Conservation (phyloP, 805 yeast species). For the Candida ficus region DNA sequence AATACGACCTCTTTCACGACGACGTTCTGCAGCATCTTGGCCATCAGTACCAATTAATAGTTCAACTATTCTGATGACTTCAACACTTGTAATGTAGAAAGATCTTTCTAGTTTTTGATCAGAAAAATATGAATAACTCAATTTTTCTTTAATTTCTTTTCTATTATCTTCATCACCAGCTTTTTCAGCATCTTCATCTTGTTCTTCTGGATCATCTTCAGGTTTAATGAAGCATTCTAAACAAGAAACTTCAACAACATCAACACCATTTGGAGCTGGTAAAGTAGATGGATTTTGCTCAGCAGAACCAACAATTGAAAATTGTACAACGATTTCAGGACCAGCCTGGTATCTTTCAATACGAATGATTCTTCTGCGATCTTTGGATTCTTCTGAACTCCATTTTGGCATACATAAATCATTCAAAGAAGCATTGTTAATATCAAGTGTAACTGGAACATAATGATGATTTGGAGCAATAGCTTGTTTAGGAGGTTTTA, state of each 20-base stretch:
- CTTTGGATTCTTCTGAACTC: slow-evolving; percentile 40
- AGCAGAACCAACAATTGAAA: slow-evolving; percentile 49
- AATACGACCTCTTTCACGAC: slow-evolving; percentile 62
- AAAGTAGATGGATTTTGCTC: slow-evolving; percentile 39
- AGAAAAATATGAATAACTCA: slow-evolving; percentile 15
- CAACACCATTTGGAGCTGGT: slow-evolving; percentile 35
- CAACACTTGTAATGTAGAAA: slow-evolving; percentile 58
- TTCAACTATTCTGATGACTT: slow-evolving; percentile 62
- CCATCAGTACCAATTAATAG: slow-evolving; percentile 47
- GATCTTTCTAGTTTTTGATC: slow-evolving; percentile 5
- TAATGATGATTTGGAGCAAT: slow-evolving; percentile 27
- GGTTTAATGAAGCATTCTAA: slow-evolving; percentile 37
- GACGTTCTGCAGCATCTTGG: slow-evolving; percentile 43
- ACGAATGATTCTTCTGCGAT: slow-evolving; percentile 52
- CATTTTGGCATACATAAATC: slow-evolving; percentile 50
- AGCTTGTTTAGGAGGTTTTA: slow-evolving; percentile 44
- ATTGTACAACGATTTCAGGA: slow-evolving; percentile 40
- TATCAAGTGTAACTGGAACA: slow-evolving; percentile 43
- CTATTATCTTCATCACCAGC: not conserved
- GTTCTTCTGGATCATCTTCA: slow-evolving; percentile 29
- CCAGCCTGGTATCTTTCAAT: slow-evolving; percentile 50
- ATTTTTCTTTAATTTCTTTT: slow-evolving; percentile 19
- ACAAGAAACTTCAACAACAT: slow-evolving; percentile 56
- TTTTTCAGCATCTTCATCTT: slow-evolving; percentile 16
- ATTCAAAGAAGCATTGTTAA: slow-evolving; percentile 39